Evolutionary conservation across 768 basidiomycete genomes (phyloP).

Genomic region (Naganishia vishniacii): DNA sequence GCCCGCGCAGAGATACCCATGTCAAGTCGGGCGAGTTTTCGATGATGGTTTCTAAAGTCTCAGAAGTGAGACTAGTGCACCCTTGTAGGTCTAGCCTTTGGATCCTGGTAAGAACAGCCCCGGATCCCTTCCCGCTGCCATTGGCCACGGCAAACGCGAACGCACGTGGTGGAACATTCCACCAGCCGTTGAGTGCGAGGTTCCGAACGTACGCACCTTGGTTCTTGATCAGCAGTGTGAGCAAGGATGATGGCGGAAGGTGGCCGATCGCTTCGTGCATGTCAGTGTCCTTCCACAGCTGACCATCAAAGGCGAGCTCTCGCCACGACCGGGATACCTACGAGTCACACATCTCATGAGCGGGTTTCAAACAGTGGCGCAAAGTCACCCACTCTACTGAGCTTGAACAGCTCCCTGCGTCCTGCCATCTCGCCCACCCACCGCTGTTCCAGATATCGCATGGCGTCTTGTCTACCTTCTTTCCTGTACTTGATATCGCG

Average conservation of each 20-base stretch:
- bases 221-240: slow-evolving; percentile 52
- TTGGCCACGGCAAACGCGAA: slow-evolving; percentile 51
- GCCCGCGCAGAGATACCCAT: slow-evolving; percentile 62
- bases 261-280: slow-evolving; percentile 42
- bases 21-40: slow-evolving; percentile 50
- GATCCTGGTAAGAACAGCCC: slow-evolving; percentile 7
- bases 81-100: slow-evolving; percentile 14
- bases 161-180: slow-evolving; percentile 55
- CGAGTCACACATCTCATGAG: too few relatives aligned
- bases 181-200: slow-evolving; percentile 67
- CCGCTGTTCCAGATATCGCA: slow-evolving; percentile 43
- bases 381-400: slow-evolving; percentile 66
- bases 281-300: slow-evolving; percentile 70
- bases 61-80: background rate
- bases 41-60: background rate
- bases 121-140: slow-evolving; percentile 30
- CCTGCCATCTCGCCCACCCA: slow-evolving; percentile 75
- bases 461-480: slow-evolving; percentile 28
- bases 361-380: background rate
- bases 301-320: slow-evolving; percentile 70
- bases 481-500: slow-evolving; percentile 42
- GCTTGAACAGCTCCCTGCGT: slow-evolving; percentile 67
- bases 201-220: slow-evolving; percentile 52
- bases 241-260: slow-evolving; percentile 6
- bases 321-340: slow-evolving; percentile 55